These are phyloP conservation scores for Ustilago xerochloae DNA, from an alignment of 1,284 basidiomycete species.

Conservation along the genomic window DNA sequence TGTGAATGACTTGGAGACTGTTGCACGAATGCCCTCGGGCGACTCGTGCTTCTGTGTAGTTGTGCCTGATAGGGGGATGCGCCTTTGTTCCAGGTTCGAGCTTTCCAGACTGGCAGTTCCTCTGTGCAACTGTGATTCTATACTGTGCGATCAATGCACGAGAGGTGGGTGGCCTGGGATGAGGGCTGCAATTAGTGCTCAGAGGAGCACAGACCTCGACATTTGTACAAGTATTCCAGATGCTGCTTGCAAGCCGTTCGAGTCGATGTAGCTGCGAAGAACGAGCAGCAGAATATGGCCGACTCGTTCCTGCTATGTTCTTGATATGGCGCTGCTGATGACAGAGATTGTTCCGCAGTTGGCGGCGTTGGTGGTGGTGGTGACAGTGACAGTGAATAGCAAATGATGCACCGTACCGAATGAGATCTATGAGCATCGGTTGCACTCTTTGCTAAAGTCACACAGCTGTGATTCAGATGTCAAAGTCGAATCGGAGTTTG, in stretches of 20 bases:
- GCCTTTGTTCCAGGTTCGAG: not conserved
- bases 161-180: not conserved
- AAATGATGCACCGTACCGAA: no score
- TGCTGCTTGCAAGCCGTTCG: no score
- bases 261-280: not conserved
- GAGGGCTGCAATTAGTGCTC: not conserved
- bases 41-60: not conserved
- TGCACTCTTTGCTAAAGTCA: not conserved
- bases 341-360: no score
- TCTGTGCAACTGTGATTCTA: not conserved
- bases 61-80: not conserved
- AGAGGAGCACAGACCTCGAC: slow-evolving; percentile 16
- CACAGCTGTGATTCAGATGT: slow-evolving; percentile 6
- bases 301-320: no score
- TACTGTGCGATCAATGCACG: not conserved
- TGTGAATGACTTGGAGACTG: not conserved
- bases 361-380: no score
- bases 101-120: not conserved
- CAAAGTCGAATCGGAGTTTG: slow-evolving; percentile 5
- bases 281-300: no score
- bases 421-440: not conserved
- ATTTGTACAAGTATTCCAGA: no score
- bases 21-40: not conserved
- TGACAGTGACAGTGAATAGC: no score
- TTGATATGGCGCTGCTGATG: no score